These are phyloP conservation scores for Penicillium sp. DNA, from an alignment of 2,329 filamentous ascomycete species.

Conservation along the genomic window DNA sequence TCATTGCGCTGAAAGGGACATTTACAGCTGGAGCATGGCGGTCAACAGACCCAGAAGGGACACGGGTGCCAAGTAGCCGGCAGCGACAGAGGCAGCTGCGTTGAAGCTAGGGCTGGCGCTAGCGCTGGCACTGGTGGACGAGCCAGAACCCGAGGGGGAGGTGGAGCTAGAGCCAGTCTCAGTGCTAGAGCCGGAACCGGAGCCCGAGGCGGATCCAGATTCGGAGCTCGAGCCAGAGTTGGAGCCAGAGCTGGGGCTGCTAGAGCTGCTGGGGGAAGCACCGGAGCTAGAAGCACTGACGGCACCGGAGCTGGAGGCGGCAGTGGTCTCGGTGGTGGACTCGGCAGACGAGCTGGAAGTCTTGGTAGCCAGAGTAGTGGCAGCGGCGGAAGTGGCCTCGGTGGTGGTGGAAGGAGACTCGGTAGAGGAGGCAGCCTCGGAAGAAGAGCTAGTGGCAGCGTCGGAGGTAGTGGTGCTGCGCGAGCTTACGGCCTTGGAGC, in stretches of 20 bases:
- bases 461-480: conserved; percentile 10
- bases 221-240: not conserved
- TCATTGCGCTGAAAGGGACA: not conserved
- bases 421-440: conserved; percentile 8
- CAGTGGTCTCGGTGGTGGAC: conserved; percentile 18
- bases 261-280: conserved; percentile 9
- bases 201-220: conserved; percentile 10
- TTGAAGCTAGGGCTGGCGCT: conserved; percentile 17
- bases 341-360: conserved; percentile 11
- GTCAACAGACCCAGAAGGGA: conserved; percentile 28
- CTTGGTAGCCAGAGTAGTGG: conserved; percentile 11
- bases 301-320: conserved; percentile 13
- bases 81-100: conserved; percentile 23
- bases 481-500: conserved; percentile 12
- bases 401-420: conserved; percentile 18
- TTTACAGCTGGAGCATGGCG: conserved; percentile 34
- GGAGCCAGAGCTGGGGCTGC: conserved; percentile 1
- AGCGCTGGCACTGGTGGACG: conserved; percentile 10
- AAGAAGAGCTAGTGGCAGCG: conserved; percentile 6
- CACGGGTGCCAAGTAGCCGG: conserved; percentile 25
- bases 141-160: conserved; percentile 11
- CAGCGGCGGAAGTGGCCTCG: conserved; percentile 8
- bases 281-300: conserved; percentile 13
- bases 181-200: conserved; percentile 15
- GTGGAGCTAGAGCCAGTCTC: conserved; percentile 11